Evolutionary conservation across 495 filamentous ascomycete species (phyloP).

Genomic region (Penicillium longicatenatum): DNA sequence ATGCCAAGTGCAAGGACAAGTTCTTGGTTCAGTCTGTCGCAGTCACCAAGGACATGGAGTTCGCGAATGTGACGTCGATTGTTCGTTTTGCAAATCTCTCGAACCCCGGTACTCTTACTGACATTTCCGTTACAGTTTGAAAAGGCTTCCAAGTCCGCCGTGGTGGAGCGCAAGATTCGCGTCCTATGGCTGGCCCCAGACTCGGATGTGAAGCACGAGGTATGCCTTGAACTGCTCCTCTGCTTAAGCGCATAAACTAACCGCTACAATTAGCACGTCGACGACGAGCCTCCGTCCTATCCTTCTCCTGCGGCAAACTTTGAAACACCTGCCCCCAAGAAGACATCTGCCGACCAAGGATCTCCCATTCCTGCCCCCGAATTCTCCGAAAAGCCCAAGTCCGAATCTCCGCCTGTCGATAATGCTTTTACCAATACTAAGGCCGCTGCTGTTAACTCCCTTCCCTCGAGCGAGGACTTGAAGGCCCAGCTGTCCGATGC

Average conservation of each 20-base stretch:
- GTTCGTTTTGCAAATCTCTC: conserved; percentile 51
- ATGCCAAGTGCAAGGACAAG: conserved; percentile 93
- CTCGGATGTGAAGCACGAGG: conserved; percentile 36
- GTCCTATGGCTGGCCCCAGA: conserved; percentile 74
- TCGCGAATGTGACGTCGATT: conserved; percentile 73
- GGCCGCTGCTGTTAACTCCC: conserved; percentile 44
- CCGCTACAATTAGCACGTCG: conserved; percentile 6
- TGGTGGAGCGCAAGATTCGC: conserved; percentile 96
- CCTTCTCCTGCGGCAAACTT: conserved; percentile 55
- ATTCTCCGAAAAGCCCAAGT: conserved; percentile 46
- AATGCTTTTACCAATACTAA: conserved; percentile 29
- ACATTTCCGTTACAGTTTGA: conserved; percentile 53
- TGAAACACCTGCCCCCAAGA: conserved; percentile 50
- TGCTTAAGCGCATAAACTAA: conserved; percentile 12
- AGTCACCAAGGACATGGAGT: conserved; percentile 82
- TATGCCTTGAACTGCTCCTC: conserved; percentile 25
- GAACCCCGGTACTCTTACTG: conserved; percentile 12
- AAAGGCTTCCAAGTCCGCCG: conserved; percentile 69
- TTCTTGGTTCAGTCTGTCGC: conserved; percentile 94
- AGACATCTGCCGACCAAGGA: conserved; percentile 30
- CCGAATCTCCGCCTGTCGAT: conserved; percentile 37
- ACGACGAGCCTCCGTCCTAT: conserved; percentile 58
- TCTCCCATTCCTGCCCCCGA: conserved; percentile 44
- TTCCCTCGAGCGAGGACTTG: conserved; percentile 62
- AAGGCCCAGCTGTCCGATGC: conserved; percentile 74